Conservation (phyloP, 2,329 filamentous ascomycete species). For the Stylonectria norvegica region DNA sequence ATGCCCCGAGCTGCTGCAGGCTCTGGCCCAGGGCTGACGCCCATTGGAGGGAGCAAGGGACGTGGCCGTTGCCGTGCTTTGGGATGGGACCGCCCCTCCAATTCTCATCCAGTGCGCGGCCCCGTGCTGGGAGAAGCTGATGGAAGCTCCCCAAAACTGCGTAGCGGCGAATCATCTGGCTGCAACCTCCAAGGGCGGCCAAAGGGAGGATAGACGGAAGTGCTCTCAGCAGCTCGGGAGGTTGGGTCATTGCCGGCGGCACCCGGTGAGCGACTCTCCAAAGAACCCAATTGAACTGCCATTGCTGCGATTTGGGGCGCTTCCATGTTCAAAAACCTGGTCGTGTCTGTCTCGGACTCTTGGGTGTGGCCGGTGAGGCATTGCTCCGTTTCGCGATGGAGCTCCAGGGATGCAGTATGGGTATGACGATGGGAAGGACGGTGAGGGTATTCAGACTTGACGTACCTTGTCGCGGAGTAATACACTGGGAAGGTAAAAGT, state of each 20-base stretch:
- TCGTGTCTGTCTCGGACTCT: background rate
- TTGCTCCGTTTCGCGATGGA: slow-evolving; percentile 7
- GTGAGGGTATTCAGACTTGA: slow-evolving; percentile 14
- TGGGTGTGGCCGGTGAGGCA: slow-evolving; percentile 8
- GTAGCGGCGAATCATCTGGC: background rate
- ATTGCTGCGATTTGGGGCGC: slow-evolving; percentile 3
- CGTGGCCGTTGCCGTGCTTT: slow-evolving; percentile 23
- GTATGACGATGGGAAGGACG: slow-evolving; percentile 11
- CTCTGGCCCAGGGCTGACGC: slow-evolving; percentile 22
- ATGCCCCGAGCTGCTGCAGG: slow-evolving; percentile 25
- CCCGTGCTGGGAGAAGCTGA: slow-evolving; percentile 17
- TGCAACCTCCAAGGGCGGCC: slow-evolving; percentile 1
- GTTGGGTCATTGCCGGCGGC: slow-evolving; percentile 13
- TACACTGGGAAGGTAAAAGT: slow-evolving; percentile 16
- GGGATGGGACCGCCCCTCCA: slow-evolving; percentile 24
- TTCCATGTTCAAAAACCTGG: background rate
- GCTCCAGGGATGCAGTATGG: slow-evolving; percentile 10
- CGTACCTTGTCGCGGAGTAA: slow-evolving; percentile 24
- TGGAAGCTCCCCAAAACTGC: slow-evolving; percentile 19
- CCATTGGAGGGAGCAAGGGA: slow-evolving; percentile 26
- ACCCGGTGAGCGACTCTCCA: slow-evolving; percentile 14
- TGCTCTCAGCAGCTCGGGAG: no score
- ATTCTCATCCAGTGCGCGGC: slow-evolving; percentile 23
- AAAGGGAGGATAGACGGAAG: slow-evolving; percentile 3
- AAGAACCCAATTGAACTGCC: slow-evolving; percentile 18